Conservation (phyloP, 2,329 filamentous ascomycete genomes). For the Fusarium sarcochroum region DNA sequence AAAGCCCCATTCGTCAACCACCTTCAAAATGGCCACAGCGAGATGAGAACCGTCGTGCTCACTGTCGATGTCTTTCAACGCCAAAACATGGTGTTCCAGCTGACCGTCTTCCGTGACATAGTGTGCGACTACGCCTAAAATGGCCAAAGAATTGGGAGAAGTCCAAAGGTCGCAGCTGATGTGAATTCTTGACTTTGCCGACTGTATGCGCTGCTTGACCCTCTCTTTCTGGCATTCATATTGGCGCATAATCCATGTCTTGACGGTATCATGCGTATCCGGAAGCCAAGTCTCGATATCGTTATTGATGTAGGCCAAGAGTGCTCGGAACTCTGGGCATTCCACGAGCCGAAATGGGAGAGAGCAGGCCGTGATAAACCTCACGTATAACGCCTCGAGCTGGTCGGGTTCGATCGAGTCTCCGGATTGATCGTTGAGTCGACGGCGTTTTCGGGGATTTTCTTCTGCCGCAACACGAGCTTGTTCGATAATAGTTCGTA, state of each 20-base stretch:
- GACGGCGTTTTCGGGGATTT: too few relatives aligned
- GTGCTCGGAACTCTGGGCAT: neutral
- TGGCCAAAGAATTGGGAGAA: neutral
- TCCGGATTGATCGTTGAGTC: too few relatives aligned
- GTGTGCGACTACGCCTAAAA: neutral
- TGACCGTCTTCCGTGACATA: neutral
- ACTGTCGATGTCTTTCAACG: neutral
- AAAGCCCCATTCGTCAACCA: neutral
- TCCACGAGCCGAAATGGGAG: neutral
- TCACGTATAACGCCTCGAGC: neutral
- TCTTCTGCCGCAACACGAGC: too few relatives aligned
- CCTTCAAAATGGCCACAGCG: neutral
- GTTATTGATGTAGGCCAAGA: neutral
- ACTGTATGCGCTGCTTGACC: neutral
- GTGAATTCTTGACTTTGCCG: neutral
- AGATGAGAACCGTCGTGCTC: neutral
- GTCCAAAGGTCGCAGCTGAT: neutral
- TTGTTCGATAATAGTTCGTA: too few relatives aligned
- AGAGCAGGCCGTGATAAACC: neutral
- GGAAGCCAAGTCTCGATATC: neutral
- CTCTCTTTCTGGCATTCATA: neutral
- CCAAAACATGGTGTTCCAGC: neutral
- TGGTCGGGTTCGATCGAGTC: neutral
- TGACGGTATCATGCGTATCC: neutral
- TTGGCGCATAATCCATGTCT: neutral